Conservation (phyloP, 108 stramenopile genomes). For the Hondaea fermentalgiana region DNA sequence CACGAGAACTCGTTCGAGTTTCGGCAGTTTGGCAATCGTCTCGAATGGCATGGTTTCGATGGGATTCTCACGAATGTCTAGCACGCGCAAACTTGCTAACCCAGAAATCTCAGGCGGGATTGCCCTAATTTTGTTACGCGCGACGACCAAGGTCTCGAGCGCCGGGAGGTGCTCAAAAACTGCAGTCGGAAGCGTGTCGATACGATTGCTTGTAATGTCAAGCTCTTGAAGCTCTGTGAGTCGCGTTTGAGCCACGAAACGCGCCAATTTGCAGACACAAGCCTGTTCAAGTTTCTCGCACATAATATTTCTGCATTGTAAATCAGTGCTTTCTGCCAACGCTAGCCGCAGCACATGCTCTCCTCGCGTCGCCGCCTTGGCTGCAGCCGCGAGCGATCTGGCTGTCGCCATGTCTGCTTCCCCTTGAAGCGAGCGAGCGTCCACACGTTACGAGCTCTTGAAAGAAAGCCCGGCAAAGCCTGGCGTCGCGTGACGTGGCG, state of each 20-base stretch:
- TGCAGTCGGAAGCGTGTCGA: conserved; percentile 29
- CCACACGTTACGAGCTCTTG: too few relatives aligned
- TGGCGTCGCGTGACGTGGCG: too few relatives aligned
- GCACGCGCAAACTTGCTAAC: neutral
- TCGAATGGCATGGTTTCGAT: neutral
- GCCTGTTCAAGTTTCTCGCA: conserved; percentile 41
- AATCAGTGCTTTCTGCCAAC: conserved; percentile 33
- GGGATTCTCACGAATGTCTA: neutral
- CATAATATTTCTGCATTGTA: conserved; percentile 42
- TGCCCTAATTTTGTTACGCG: conserved; percentile 19
- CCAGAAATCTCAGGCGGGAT: conserved; percentile 15
- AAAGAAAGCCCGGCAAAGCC: too few relatives aligned
- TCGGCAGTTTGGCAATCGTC: neutral
- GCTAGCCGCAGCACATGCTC: conserved; percentile 4
- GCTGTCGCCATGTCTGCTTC: neutral
- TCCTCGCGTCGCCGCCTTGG: neutral
- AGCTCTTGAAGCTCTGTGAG: conserved; percentile 20
- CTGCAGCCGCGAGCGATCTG: neutral
- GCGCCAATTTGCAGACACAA: conserved; percentile 37
- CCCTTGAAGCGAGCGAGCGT: too few relatives aligned
- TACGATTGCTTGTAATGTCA: conserved; percentile 28
- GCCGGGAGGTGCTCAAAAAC: conserved; percentile 35
- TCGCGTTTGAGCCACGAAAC: conserved; percentile 22
- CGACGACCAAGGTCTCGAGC: conserved; percentile 23
- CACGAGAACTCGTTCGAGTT: neutral